phyloP scores from a whole-genome alignment of 805 yeast species.

The Ogataea haglerorum region DNA sequence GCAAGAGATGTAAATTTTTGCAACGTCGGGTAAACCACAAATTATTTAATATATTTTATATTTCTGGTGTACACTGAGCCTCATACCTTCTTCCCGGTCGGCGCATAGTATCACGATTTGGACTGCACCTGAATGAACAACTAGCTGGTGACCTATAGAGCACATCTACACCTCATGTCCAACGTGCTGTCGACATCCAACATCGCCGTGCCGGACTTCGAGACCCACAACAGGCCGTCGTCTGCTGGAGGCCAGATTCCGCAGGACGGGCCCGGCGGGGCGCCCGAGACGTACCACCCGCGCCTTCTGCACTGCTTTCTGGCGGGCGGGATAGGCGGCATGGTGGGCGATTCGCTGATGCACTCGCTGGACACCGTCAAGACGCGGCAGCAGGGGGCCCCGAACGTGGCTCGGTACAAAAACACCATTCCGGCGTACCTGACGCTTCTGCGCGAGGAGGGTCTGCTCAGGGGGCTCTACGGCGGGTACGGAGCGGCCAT shows the following conservation, averaged over 20 bases:
- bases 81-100: not conserved
- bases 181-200: slow-evolving; percentile 16
- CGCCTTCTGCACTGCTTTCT: slow-evolving; percentile 61
- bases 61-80: slow-evolving; percentile 1
- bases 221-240: slow-evolving; percentile 3
- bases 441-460: slow-evolving; percentile 81
- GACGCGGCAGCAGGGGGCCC: slow-evolving; percentile 96
- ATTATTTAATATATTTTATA: not conserved
- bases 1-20: slow-evolving; percentile 8
- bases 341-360: slow-evolving; percentile 88
- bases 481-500: slow-evolving; percentile 93
- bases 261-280: slow-evolving; percentile 2
- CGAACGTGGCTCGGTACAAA: slow-evolving; percentile 59
- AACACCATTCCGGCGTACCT: slow-evolving; percentile 73
- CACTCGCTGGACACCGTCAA: slow-evolving; percentile 96
- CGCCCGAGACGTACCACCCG: slow-evolving; percentile 24
- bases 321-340: slow-evolving; percentile 95
- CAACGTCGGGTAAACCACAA: not conserved
- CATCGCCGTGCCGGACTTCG: slow-evolving; percentile 14
- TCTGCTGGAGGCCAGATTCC: not conserved
- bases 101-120: not conserved
- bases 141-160: not conserved
- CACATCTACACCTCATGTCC: slow-evolving; percentile 4
- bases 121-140: not conserved
- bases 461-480: slow-evolving; percentile 77